Evolutionary conservation across 768 basidiomycete species (phyloP).

Genomic region (Pulveroboletus sp.): DNA sequence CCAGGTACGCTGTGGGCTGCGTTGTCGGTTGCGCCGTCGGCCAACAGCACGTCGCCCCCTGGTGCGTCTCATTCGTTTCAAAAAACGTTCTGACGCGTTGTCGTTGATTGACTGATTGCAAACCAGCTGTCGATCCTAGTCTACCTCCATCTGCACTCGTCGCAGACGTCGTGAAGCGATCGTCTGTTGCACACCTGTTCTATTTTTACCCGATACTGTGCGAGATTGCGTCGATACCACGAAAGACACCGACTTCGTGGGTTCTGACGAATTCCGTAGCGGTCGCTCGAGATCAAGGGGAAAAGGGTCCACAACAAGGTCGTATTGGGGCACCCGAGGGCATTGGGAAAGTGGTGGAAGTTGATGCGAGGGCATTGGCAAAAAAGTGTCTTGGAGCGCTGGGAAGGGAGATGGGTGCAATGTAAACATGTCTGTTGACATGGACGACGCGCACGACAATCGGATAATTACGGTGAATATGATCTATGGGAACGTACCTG

Average conservation of each 20-base stretch:
- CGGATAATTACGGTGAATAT: not conserved
- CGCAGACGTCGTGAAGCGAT: conserved; percentile 68
- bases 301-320: conserved; percentile 4
- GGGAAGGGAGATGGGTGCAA: conserved; percentile 67
- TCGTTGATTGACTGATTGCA: not conserved
- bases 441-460: not conserved
- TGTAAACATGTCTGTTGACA: conserved; percentile 9
- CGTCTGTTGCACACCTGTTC: conserved; percentile 79
- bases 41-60: conserved; percentile 51
- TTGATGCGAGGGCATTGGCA: conserved; percentile 64
- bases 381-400: conserved; percentile 63
- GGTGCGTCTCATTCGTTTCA: conserved; percentile 31
- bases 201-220: conserved; percentile 78
- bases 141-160: conserved; percentile 52
- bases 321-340: conserved; percentile 21
- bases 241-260: conserved; percentile 67
- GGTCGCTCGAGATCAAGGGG: conserved; percentile 12
- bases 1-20: conserved; percentile 75
- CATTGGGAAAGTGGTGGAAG: conserved; percentile 35
- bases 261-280: conserved; percentile 27
- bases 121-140: conserved; percentile 38
- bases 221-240: conserved; percentile 70
- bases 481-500: not conserved
- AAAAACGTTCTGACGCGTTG: not conserved
- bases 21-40: conserved; percentile 58